Evolutionary conservation across 2,329 filamentous ascomycete species (phyloP), one percentile per base, ranked within the genome.

Genomic region (Sphaerostilbella broomeana): DNA sequence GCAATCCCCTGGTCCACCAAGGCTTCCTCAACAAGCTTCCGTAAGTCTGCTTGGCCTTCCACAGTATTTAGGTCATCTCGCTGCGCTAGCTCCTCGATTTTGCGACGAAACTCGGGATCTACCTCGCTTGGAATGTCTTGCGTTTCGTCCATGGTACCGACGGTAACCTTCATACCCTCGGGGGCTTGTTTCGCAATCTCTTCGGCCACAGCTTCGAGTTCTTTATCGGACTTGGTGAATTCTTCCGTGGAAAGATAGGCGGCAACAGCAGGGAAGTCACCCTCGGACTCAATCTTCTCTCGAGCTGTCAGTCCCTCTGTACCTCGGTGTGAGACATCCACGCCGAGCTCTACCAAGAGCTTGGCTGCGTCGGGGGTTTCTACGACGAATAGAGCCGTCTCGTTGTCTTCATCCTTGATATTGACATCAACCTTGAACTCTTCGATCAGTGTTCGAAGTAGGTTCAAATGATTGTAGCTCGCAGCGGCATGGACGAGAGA

Each of bases 381-480:
- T 19, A 81, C 79, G n/a, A 88, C 86, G 56, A 95, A 98, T 4
- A 98, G 70, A n/a, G 90, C 84, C 1, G 90, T 95, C 64, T 98
- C 92, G 41, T 81, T 77, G 59, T 98, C 92, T 60, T 95, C 86
- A 57, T 98, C 92, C 49, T 75, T 77, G 37, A 95, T 68, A 58
- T 95, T 82, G 33, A 88, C 76, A 44, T 89, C 70, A 17, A 90
- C 89, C 10, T 79, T 65, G 62, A 89, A 86, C 22, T 90, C 85
- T 32, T 70, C 70, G 19, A 95, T 71, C 5, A 98, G 73, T 1
- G 77, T 63, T 44, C 84, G 81, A 12, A 95, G 73, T 12, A 98
- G 79, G 40, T 84, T 77, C 24, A 86, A 66, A 58, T 97, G 89
- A 58, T 83, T 84, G 72, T 97, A 98, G 51, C 89, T 95, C 13